These are phyloP conservation scores for Suillus paluster DNA, from an alignment of 768 basidiomycete species.

Conservation along the genomic window DNA sequence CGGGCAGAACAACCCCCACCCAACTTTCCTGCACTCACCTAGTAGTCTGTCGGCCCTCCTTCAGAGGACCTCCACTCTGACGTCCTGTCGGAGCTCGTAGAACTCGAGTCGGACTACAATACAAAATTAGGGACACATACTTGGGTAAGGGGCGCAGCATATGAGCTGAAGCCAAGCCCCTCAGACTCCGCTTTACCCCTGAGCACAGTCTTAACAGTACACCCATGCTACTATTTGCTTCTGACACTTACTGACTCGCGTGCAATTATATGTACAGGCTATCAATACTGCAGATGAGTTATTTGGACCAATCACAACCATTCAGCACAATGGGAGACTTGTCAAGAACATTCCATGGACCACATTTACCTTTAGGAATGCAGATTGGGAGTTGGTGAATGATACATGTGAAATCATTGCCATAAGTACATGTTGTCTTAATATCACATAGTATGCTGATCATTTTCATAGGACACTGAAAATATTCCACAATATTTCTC, in stretches of 20 bases:
- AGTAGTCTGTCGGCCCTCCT: no score
- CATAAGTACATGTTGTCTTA: constrained; percentile 7
- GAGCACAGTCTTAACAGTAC: no score
- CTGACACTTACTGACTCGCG: not conserved
- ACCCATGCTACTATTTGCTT: no score
- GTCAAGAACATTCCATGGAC: constrained; percentile 32
- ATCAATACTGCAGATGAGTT: constrained; percentile 27
- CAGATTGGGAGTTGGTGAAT: constrained; percentile 26
- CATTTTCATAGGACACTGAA: constrained; percentile 26
- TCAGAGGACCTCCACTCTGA: no score
- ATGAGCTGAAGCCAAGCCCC: no score
- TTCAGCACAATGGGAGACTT: constrained; percentile 18
- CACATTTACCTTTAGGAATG: constrained; percentile 21
- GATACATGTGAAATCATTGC: constrained; percentile 18
- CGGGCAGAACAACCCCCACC: no score
- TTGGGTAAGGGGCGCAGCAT: no score
- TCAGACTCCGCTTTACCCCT: no score
- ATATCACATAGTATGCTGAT: constrained; percentile 11
- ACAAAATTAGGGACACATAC: no score
- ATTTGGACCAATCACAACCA: constrained; percentile 35
- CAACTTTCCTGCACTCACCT: no score
- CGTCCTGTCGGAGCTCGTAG: no score
- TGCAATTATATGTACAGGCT: constrained; percentile 3
- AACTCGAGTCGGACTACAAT: no score
- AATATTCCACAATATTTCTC: constrained; percentile 22